Evolutionary conservation across 352 stramenopile genomes (phyloP).

Genomic region (Phytophthora idaei): DNA sequence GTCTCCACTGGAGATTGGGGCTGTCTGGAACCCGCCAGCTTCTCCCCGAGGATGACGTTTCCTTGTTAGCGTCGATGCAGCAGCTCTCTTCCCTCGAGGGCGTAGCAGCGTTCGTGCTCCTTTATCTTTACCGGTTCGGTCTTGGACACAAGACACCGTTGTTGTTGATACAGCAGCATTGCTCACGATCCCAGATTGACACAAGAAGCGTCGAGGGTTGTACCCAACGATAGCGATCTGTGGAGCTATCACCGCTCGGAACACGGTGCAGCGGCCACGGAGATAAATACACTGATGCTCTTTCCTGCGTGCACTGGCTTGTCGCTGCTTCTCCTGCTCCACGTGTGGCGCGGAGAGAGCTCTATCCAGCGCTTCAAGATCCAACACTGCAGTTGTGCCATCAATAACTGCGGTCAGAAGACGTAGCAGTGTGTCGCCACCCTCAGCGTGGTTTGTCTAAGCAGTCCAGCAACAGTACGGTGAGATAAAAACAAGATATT

Average conservation of each 20-base stretch:
- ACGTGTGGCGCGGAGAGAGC: constrained; percentile 42
- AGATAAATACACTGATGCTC: constrained; percentile 66
- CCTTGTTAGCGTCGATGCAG: constrained; percentile 9
- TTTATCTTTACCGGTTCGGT: constrained; percentile 30
- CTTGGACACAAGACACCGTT: constrained; percentile 2
- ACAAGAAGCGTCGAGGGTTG: constrained; percentile 41
- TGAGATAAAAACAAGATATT: constrained; percentile 3
- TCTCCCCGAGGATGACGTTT: constrained; percentile 30
- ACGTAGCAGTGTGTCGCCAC: constrained; percentile 52
- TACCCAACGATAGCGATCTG: constrained; percentile 54
- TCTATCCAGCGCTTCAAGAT: constrained; percentile 56
- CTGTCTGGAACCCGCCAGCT: constrained; percentile 7
- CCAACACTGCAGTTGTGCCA: constrained; percentile 46
- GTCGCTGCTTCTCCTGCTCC: constrained; percentile 37
- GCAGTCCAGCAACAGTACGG: constrained; percentile 1
- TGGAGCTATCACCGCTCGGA: constrained; percentile 47
- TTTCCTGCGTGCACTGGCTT: constrained; percentile 50
- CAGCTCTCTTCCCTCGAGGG: constrained; percentile 20
- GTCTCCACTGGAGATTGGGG: constrained; percentile 8
- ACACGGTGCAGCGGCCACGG: constrained; percentile 49
- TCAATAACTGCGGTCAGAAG: constrained; percentile 54
- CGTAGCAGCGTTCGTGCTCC: constrained; percentile 21
- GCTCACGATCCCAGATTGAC: background rate
- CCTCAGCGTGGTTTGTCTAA: constrained; percentile 63
- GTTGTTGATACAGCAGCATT: background rate